Evolutionary conservation across 805 yeast species (phyloP).

Genomic region (Saccharomyces paradoxus): DNA sequence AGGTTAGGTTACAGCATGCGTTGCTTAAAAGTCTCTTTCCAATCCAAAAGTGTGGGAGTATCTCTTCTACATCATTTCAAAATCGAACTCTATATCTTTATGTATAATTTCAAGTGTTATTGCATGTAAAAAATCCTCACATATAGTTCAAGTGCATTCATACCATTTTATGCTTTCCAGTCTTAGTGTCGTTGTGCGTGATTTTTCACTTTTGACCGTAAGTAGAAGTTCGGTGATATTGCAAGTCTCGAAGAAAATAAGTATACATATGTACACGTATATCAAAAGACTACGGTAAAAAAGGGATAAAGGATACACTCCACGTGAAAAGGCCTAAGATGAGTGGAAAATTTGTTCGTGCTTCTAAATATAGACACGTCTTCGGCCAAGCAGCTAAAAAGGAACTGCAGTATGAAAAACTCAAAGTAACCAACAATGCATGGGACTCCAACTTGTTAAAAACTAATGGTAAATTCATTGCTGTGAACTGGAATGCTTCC

Average conservation of each 20-base stretch:
- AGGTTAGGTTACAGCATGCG: neutral
- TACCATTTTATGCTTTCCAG: neutral
- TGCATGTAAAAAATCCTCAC: neutral
- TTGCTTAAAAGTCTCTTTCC: neutral
- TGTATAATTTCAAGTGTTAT: neutral
- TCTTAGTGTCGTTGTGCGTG: neutral
- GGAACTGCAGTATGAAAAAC: slow-evolving; percentile 38
- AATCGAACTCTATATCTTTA: neutral
- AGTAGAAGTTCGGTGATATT: neutral
- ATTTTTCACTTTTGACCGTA: neutral
- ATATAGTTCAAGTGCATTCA: neutral
- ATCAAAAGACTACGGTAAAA: neutral
- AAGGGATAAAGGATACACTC: neutral
- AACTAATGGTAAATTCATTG: slow-evolving; percentile 75
- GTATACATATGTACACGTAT: neutral
- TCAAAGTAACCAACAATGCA: slow-evolving; percentile 79
- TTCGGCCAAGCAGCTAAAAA: slow-evolving; percentile 75
- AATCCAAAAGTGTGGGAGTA: neutral
- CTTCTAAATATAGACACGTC: slow-evolving; percentile 94
- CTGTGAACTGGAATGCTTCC: slow-evolving; percentile 87
- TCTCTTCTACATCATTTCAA: neutral
- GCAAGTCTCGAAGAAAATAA: neutral
- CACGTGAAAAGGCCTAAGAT: slow-evolving; percentile 12
- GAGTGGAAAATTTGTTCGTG: slow-evolving; percentile 87
- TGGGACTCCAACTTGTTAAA: slow-evolving; percentile 91